Conservation (phyloP, 2,329 filamentous ascomycete species). For the Diaporthe capsici region DNA sequence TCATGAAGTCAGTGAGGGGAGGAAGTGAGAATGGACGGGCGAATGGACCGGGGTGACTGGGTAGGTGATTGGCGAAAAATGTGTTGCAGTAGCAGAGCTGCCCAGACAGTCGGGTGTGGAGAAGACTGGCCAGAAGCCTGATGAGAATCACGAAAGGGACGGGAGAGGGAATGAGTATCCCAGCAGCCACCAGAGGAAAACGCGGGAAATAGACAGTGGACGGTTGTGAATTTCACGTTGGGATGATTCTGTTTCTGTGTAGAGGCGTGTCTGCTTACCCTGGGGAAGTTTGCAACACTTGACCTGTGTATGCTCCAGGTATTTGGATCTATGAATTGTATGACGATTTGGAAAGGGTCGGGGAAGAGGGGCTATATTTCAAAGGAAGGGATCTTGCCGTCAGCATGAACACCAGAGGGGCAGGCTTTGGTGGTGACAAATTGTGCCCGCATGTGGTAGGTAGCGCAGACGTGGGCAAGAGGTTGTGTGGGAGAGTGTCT, state of each 20-base stretch:
- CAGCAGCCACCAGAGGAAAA: neutral
- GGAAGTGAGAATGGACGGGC: neutral
- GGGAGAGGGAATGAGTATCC: neutral
- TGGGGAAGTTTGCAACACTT: neutral
- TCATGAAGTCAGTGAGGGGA: conserved; percentile 19
- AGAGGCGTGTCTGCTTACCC: neutral
- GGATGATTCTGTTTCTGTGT: neutral
- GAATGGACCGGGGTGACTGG: neutral
- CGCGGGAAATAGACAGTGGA: neutral
- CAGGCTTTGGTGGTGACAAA: conserved; percentile 20
- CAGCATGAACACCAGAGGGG: conserved; percentile 11
- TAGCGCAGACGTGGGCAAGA: neutral
- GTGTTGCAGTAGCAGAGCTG: neutral
- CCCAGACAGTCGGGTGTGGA: conserved; percentile 20
- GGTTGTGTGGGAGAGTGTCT: neutral
- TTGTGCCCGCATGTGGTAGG: conserved; percentile 26
- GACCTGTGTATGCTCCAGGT: neutral
- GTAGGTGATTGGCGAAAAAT: neutral
- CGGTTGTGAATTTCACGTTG: neutral
- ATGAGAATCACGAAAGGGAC: neutral
- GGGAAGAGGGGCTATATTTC: conserved; percentile 11
- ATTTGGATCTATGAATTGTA: neutral
- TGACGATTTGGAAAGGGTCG: neutral
- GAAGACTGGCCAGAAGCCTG: neutral
- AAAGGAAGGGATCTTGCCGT: conserved; percentile 6